Percentiles rank a stretch among this genome's conserved stretches.
phyloP scores from a whole-genome alignment of 164 flowering plant genomes.

The Platanus orientalis region DNA sequence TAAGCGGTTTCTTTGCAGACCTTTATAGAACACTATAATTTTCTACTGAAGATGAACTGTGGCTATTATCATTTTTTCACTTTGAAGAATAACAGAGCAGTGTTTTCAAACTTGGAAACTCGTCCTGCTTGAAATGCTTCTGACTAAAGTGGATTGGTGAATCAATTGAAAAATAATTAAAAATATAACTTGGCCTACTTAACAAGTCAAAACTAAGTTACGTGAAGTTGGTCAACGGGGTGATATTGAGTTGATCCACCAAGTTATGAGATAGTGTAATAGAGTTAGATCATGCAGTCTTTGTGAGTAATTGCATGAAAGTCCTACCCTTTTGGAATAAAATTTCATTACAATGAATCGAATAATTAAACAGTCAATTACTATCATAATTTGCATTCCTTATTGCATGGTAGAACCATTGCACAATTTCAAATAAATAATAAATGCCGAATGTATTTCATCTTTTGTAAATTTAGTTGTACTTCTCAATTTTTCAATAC shows the following conservation, averaged over 20 bases:
- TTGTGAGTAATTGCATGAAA: neutral
- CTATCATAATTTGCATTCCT: neutral
- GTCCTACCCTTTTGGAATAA: neutral
- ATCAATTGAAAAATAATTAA: too few relatives aligned
- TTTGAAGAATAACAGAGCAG: too few relatives aligned
- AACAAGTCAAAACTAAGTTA: too few relatives aligned
- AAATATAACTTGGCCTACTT: too few relatives aligned
- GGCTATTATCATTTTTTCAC: neutral
- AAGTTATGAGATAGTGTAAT: too few relatives aligned
- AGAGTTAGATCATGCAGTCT: neutral
- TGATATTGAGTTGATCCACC: too few relatives aligned
- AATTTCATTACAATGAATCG: neutral
- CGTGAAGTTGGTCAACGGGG: too few relatives aligned
- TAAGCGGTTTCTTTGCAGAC: neutral
- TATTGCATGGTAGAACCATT: too few relatives aligned
- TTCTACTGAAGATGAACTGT: neutral
- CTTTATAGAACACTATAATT: neutral
- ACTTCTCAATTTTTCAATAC: neutral
- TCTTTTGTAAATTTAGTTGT: too few relatives aligned
- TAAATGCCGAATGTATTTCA: neutral
- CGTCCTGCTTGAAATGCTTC: too few relatives aligned
- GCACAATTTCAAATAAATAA: neutral
- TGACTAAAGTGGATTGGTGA: too few relatives aligned
- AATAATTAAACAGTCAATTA: neutral
- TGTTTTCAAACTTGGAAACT: too few relatives aligned